Base-by-base conservation (phyloP, 768 basidiomycete genomes). In the Rhodosporidiobolus sp. region DNA sequence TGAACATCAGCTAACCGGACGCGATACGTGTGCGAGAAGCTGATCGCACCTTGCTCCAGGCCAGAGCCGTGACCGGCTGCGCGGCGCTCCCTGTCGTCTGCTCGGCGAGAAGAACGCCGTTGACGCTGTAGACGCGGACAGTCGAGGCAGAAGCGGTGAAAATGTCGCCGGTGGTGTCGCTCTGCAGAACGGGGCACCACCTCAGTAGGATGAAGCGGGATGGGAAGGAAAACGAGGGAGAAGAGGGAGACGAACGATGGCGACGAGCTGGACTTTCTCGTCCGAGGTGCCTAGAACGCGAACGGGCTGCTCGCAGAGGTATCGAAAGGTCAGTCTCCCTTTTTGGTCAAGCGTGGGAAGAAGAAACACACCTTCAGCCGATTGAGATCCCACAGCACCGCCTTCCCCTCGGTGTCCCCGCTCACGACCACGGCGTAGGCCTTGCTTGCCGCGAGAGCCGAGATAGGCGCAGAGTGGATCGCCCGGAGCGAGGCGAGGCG, bases 151-250 rank as follows among this genome's bases (percentile, higher is more conserved):
- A 53, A 30, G 50, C 53, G 24, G 59, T 61, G 34, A 53, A 52
- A 8, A 67, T 48, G 43, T 67, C 66, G 28, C 66, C 66, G 14
- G 66, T 67, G 2, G 58, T 61, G n/a, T 54, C 58, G 66, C 59
- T 67, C 66, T 65, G 48, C 8, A 17, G 14, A n/a, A n/a, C n/a
- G 1, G 32, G 24, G 4, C 3, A 17, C 2, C 0, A 8, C 4
- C 20, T 38, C 5, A 57, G 56, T 11, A 1, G 22, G 22, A 6
- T 6, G 8, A 26, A n/a, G n/a, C n/a, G n/a, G 35, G 17, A 6
- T 0, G 10, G 6, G 35, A 26, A 17, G 5, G 30, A 14, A 11
- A 20, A 56, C 45, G 43, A 16, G 49, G 24, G 34, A 53, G 14
- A 19, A 34, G 30, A 22, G 24, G 20, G 45, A 9, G 32, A 56